Evolutionary conservation across 1,284 basidiomycete genomes (phyloP), one percentile per base, ranked within the genome.

Genomic region (Sporisorium sorghi): DNA sequence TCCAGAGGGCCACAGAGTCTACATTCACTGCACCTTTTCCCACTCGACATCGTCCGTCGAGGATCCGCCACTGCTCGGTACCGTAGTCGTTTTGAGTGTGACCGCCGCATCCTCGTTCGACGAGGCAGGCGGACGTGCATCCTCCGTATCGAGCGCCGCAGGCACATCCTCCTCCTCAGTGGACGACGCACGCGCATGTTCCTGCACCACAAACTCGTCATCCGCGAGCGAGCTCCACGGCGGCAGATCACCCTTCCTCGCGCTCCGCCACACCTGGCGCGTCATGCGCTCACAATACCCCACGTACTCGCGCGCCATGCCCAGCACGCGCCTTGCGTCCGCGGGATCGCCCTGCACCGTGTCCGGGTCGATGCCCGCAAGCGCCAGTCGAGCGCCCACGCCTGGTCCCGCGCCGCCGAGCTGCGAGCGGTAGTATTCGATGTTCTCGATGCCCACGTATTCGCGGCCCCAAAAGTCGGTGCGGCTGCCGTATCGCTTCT

Each of bases 401-500:
- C 64, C 60, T n/a, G 64, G 64, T 12, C 73, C 58, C 26, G 61
- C 55, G 26, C 73, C 54, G 39, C 64, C 82, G 64, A 84, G 46
- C 69, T 65, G 60, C 33, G 64, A 39, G 12, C 73, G 69, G 39
- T 68, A 76, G 55, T 72, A 83, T 43, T 78, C 78, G 21, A 83
- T 67, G 9, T 50, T 69, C 11, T 73, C 82, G 23, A 71, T 52
- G 49, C 67, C 68, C 10, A 82, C 81, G 42, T 83, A 83, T 50
- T 83, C 82, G 50, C 76, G 67, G 12, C 79, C 83, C 57, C 67
- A 67, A 23, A 68, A 73, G 48, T 80, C 80, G 42, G 73, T 60
- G 17, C 76, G 77, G 47, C 80, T 71, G n/a, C 77, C 80, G 62
- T 83, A 84, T 15, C 81, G 77, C 58, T 65, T 70, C 35, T 65